Base-by-base conservation (phyloP, 768 basidiomycete genomes). In the Serendipita sp. region DNA sequence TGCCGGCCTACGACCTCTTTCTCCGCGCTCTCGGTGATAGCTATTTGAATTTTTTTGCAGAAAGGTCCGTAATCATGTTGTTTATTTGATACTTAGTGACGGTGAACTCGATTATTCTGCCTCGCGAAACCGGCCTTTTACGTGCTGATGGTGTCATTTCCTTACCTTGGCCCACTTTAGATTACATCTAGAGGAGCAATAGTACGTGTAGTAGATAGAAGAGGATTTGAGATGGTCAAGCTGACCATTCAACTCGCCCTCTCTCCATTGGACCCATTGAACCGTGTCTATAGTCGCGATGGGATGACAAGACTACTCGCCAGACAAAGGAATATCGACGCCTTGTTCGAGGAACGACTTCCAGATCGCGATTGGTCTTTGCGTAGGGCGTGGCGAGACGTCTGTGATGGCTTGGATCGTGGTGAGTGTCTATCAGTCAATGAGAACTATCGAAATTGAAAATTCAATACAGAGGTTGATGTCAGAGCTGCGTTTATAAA, bases 401-500 rank as follows among this genome's bases (percentile, higher is more conserved):
- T 60, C 34, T 60, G n/a, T 6, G 55, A 60, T 23, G 55, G 55
- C 23, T 34, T 60, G 16, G 55, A 60, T 16, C n/a, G 55, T 10
- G 55, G 55, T 60, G 8, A 18, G 55, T 36, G 3, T 34, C 34
- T 27, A 34, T 3, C 27, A 6, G 55, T 45, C 29, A 6, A 4
- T n/a, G 6, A 18, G 48, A n/a, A 10, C 16, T 15, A 34, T 16
- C 34, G 63, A 64, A 63, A 63, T 10, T 36, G 37, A 23, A 31
- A 29, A 8, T 52, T 52, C 29, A 23, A 27, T 62, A 64, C 60
- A 91, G 92, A 96, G 77, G 83, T 85, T 13, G 86, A 92, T 69
- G 81, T 87, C 4, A 81, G 89, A 69, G 81, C 84, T 66, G 91
- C 92, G 1, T 87, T 94, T 73, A 78, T 88, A 45, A 73, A 79